phyloP scores from a whole-genome alignment of 345 rosid genomes.

The Pelargonium nanum region DNA sequence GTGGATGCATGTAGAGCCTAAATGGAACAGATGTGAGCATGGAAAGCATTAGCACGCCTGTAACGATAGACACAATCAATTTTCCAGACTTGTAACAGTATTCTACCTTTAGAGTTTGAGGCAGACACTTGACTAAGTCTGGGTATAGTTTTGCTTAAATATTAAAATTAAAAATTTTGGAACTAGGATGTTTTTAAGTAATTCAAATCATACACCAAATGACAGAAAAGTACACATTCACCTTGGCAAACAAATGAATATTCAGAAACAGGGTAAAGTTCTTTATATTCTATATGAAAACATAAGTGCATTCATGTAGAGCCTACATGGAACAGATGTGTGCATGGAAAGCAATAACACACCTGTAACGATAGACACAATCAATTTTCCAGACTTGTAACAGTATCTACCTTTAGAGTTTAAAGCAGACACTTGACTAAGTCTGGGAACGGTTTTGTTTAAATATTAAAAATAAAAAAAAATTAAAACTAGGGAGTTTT shows the following conservation, averaged over 20 bases:
- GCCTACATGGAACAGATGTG: constrained; percentile 75
- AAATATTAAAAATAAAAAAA: too few relatives aligned
- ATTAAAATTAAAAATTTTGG: too few relatives aligned
- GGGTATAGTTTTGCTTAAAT: constrained; percentile 8
- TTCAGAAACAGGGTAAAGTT: too few relatives aligned
- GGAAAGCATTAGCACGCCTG: constrained; percentile 28
- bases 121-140: constrained; percentile 60
- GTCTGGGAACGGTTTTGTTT: constrained; percentile 22
- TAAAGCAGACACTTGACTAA: constrained; percentile 50
- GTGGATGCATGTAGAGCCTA: constrained; percentile 29
- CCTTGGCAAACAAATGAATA: too few relatives aligned
- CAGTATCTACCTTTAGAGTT: constrained; percentile 35
- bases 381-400: constrained; percentile 56
- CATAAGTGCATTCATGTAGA: too few relatives aligned
- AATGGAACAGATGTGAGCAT: constrained; percentile 66
- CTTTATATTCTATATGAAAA: too few relatives aligned
- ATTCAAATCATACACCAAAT: not conserved
- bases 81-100: constrained; percentile 70
- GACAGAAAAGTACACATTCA: too few relatives aligned
- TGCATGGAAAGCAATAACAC: constrained; percentile 20
- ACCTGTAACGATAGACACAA: constrained; percentile 54
- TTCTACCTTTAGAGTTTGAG: constrained; percentile 25
- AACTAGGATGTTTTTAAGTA: not conserved
- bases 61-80: constrained; percentile 40
- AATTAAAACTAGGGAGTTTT: not conserved